Evolutionary conservation across 495 filamentous ascomycete genomes (phyloP), one percentile per base, ranked within the genome.

Genomic region (Alectoria sarmentosa): DNA sequence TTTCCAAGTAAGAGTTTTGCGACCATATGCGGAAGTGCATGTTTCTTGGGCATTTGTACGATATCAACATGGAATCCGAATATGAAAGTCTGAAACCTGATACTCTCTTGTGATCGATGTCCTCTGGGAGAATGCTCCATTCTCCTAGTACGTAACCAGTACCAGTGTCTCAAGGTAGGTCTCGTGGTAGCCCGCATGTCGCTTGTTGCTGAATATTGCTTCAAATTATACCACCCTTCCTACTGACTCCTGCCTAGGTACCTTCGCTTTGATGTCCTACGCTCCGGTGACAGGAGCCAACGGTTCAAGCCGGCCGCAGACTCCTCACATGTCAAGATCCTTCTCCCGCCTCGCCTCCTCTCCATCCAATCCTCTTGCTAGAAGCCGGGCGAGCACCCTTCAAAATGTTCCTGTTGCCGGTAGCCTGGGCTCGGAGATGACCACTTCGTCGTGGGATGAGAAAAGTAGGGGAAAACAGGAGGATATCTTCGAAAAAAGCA

Each of bases 351-450:
- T 78, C 30, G 74, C 76, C 42, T 70, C 73, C 64, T 70, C 79
- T 34, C 81, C 73, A 61, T 85, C 85, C 61, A 81, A 71, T 64
- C 77, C 75, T 62, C 70, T 74, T 66, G 71, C 68, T 75, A 72
- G 78, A 28, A 83, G 80, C 68, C 77, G 87, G 70, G 84, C 88
- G 23, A 86, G 78, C 72, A 88, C 86, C 1, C 73, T 87, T 36
- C 84, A 88, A 67, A 83, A 82, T 71, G 76, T 76, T 19, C 69
- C 79, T 11, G 72, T 78, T 42, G 70, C 82, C 8, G 78, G 81
- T 32, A 71, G 75, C 49, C 71, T 74, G 32, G 73, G 73, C 34
- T 65, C 78, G 6, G 67, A 75, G 14, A 60, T 72, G 17, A 71
- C 60, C 21, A 58, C 42, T 13, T 37, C 61, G 26, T 59, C 65